Evolutionary conservation across 2,329 filamentous ascomycete species (phyloP), one percentile per base, ranked within the genome.

Genomic region (Cladosporium oxysporum): DNA sequence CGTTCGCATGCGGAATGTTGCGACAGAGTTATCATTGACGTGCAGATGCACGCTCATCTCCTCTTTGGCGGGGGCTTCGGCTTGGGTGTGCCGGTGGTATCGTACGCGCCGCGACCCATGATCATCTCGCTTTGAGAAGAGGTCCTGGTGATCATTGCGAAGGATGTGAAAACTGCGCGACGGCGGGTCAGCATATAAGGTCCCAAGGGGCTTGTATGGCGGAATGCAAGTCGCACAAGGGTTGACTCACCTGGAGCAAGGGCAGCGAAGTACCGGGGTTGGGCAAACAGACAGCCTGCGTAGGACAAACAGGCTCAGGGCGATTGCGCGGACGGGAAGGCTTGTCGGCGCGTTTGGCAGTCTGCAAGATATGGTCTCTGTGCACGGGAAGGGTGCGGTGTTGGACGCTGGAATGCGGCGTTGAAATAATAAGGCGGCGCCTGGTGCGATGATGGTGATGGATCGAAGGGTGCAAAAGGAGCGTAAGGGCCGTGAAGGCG

Each of bases 51-150:
- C 7, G 18, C 14, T 66, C 50, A 79, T 76, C 74, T 71, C 70
- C 72, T 72, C 71, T 80, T 79, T 63, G 76, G 77, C 52, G 77
- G 77, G 41, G 78, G 77, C 62, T 77, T 76, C 5, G 79, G 80
- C 75, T 81, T 80, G 58, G 79, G 77, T 6, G 80, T 79, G 70
- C 80, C 80, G 11, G 80, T 82, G 33, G 79, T 82, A 69, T 82
- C 80, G 74, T 82, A 82, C 66, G 79, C 79, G 67, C 80, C 80
- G 69, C 80, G 79, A 65, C 80, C 80, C 80, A 82, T 82, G 76
- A 81, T 80, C 64, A 70, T 67, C 73, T 72, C 78, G 57, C 77
- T 74, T 68, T 76, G 73, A 63, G 62, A 62, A 61, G 74, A 75
- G 65, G 77, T 77, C 74, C 76, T 74, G 74, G 76, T 71, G 68